phyloP scores from a whole-genome alignment of 2,329 filamentous ascomycete genomes.

The Exophiala xenobiotica region DNA sequence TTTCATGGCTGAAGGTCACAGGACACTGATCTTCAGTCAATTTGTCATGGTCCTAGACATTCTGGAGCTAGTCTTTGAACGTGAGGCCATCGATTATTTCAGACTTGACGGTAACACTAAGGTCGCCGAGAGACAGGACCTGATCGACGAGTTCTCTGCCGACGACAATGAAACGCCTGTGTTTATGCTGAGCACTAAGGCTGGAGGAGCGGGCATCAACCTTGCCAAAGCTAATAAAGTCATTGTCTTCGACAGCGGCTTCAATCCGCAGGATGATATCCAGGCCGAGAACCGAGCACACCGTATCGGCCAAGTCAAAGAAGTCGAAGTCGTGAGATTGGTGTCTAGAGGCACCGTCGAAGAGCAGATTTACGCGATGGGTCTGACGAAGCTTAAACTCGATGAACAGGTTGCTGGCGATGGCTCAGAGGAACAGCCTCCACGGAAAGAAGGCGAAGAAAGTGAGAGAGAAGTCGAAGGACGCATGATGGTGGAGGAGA shows the following conservation, averaged over 20 bases:
- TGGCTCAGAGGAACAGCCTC: slow-evolving; percentile 38
- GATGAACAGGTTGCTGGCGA: slow-evolving; percentile 71
- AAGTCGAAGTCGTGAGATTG: slow-evolving; percentile 86
- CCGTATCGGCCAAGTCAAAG: slow-evolving; percentile 83
- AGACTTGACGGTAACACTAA: slow-evolving; percentile 83
- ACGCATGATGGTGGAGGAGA: slow-evolving; percentile 50
- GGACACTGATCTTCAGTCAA: slow-evolving; percentile 87
- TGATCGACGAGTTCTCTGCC: slow-evolving; percentile 80
- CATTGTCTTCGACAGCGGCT: slow-evolving; percentile 93
- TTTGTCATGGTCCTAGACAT: slow-evolving; percentile 92
- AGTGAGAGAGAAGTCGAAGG: slow-evolving; percentile 48
- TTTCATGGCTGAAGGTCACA: slow-evolving; percentile 78
- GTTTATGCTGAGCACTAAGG: slow-evolving; percentile 89
- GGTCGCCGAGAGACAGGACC: slow-evolving; percentile 77
- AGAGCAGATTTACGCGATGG: slow-evolving; percentile 87
- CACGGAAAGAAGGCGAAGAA: slow-evolving; percentile 20
- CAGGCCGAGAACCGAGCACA: slow-evolving; percentile 97
- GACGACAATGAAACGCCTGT: slow-evolving; percentile 74
- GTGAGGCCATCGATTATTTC: slow-evolving; percentile 71
- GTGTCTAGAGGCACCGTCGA: slow-evolving; percentile 82
- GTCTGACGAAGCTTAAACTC: slow-evolving; percentile 87
- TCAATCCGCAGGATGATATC: slow-evolving; percentile 97
- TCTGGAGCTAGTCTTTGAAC: slow-evolving; percentile 75
- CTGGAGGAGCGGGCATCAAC: slow-evolving; percentile 96
- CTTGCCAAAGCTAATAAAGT: slow-evolving; percentile 95